Evolutionary conservation across 2,329 filamentous ascomycete species (phyloP), one percentile per base, ranked within the genome.

Genomic region (Diaporthe sp.): DNA sequence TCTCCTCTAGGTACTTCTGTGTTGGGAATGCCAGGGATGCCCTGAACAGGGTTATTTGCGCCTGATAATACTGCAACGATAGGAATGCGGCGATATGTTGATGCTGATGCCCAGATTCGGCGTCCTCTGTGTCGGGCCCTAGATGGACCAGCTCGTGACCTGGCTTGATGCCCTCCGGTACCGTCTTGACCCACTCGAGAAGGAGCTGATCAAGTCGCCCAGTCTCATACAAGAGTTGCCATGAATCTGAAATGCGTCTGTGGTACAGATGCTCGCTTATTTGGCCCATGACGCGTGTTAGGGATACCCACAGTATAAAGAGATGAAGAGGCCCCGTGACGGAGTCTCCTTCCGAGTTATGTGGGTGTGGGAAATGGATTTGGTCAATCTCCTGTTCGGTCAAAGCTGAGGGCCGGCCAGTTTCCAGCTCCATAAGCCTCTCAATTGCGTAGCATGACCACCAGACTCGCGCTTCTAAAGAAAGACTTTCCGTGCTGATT

Each of bases 361-460:
- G 42, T 1, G n/a, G 28, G 0, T 50, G 42, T 17, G 28, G 10
- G 9, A 66, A 45, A 66, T 25, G 7, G 19, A 66, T 50, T 22
- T 70, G 47, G 15, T 70, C 66, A 17, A 70, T 70, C 35, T 70
- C 66, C 38, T 77, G 68, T 17, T 77, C 75, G n/a, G 77, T 71
- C 19, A 80, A 76, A 4, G 74, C 75, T 0, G 77, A 78, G 0
- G 79, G 79, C 4, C 79, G 75, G 0, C 79, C 79, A 0, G 75
- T 77, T n/a, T 80, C 79, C 4, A 80, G 74, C 71, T 79, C 75
- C 75, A 79, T 77, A 4, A 80, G 74, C 73, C 77, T 79, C 57
- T 78, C 77, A 19, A 78, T 66, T 12, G 75, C 72, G 64, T 76
- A 78, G 47, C 74, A 75, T 2, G 77, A 77, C 77, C 77, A 78